These are phyloP conservation scores for Sarocladium strictum DNA, from an alignment of 2,329 filamentous ascomycete genomes.

Conservation along the genomic window DNA sequence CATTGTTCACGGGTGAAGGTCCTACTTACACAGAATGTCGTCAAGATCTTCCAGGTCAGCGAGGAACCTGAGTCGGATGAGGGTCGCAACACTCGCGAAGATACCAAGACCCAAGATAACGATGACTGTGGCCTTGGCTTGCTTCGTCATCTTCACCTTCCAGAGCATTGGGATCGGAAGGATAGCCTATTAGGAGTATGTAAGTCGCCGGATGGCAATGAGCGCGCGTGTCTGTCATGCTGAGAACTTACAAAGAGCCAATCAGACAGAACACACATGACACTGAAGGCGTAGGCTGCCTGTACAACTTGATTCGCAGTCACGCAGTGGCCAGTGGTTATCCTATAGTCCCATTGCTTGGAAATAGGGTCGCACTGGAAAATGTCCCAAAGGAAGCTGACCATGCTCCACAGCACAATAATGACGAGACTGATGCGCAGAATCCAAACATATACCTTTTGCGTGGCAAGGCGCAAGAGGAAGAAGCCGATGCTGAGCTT, in stretches of 20 bases:
- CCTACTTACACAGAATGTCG: conserved; percentile 42
- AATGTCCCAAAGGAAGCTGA: conserved; percentile 46
- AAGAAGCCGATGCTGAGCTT: conserved; percentile 51
- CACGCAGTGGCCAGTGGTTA: conserved; percentile 37
- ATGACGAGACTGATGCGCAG: conserved; percentile 39
- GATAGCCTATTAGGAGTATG: conserved; percentile 31
- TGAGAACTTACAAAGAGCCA: conserved; percentile 40
- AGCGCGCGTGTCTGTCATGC: not conserved
- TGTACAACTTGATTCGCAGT: conserved; percentile 35
- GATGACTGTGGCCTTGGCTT: conserved; percentile 46
- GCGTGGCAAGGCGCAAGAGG: conserved; percentile 40
- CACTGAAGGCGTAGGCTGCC: conserved; percentile 45
- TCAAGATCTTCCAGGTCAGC: conserved; percentile 35
- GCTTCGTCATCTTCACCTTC: conserved; percentile 46
- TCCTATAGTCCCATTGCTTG: conserved; percentile 48
- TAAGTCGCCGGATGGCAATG: not conserved
- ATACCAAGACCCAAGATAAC: conserved; percentile 43
- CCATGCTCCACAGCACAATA: conserved; percentile 39
- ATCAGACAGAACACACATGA: conserved; percentile 47
- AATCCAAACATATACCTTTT: conserved; percentile 41
- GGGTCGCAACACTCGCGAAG: conserved; percentile 49
- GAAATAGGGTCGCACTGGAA: conserved; percentile 45
- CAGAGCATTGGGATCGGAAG: conserved; percentile 49
- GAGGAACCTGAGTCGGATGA: conserved; percentile 45
- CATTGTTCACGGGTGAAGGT: not conserved